Evolutionary conservation across 2,329 filamentous ascomycete genomes (phyloP), one percentile per base, ranked within the genome.

Genomic region (Pochonia chlamydosporia): DNA sequence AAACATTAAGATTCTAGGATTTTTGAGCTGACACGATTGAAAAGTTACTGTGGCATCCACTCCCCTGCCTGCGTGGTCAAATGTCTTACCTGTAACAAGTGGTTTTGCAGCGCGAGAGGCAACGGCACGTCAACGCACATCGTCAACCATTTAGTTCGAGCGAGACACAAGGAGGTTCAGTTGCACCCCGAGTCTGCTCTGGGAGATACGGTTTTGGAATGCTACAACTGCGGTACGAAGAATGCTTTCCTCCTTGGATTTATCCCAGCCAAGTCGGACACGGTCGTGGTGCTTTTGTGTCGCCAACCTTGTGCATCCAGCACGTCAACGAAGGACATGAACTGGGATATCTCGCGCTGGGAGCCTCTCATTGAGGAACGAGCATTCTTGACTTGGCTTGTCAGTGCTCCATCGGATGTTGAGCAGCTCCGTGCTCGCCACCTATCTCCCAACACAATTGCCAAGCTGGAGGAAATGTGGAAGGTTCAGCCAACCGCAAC

Each of bases 181-280:
- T 82, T 99, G 47, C 93, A 99, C 65, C 92, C 93, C 7, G 84
- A 85, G 56, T 97, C 93, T 16, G 85, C 90, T 7, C 82, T 99
- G 10, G 93, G 93, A 54, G 95, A 99, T 64, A 99, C 93, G 1
- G 89, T 95, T 31, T 79, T 99, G 52, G 93, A 99, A 73, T 99
- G 93, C 72, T 99, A 99, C 74, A 97, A 96, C 70, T 99, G 93
- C 67, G 93, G 92, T 40, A 96, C 89, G n/a, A 97, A 96, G 72
- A 99, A 99, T 65, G 92, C 96, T 42, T 99, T 99, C 59, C 76
- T 97, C 30, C 84, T 99, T 24, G 93, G 93, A 6, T 99, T 99
- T 65, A 99, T 99, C 57, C 95, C 93, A 9, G 93, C 93, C 48
- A 99, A 99, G 65, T 97, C 93, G 10, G 95, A 99, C 62, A 96